These are phyloP conservation scores for Fusarium sp. DNA, from an alignment of 2,329 filamentous ascomycete species.

Conservation along the genomic window DNA sequence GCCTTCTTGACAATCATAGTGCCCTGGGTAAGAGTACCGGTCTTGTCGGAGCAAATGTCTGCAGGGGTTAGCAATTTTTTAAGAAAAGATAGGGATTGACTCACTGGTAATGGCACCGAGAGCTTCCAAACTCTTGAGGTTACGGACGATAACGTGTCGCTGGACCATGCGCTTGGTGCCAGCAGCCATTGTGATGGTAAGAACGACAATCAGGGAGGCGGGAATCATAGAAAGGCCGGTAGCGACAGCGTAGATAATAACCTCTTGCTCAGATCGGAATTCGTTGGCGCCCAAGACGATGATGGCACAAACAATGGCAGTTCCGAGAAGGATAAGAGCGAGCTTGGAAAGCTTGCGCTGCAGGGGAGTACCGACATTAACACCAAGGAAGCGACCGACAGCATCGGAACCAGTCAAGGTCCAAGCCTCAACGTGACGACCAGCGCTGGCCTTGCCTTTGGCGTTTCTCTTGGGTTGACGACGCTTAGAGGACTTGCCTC, in stretches of 20 bases:
- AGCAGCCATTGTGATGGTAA: constrained; percentile 71
- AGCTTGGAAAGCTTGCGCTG: constrained; percentile 76
- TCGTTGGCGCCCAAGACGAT: constrained; percentile 76
- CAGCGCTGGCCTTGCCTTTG: constrained; percentile 53
- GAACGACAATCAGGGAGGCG: constrained; percentile 61
- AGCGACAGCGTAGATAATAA: constrained; percentile 67
- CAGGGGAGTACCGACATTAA: constrained; percentile 76
- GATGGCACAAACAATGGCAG: constrained; percentile 76
- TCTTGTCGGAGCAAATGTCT: constrained; percentile 70
- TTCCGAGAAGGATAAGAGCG: constrained; percentile 73
- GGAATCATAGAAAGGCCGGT: constrained; percentile 64
- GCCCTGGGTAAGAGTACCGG: constrained; percentile 65
- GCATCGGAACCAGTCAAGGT: constrained; percentile 62
- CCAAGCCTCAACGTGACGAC: constrained; percentile 54
- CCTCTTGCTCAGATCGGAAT: constrained; percentile 65
- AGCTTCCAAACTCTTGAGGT: constrained; percentile 67
- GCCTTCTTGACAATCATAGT: constrained; percentile 67
- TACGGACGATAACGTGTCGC: constrained; percentile 65
- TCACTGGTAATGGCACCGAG: constrained; percentile 65
- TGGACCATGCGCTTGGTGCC: constrained; percentile 66
- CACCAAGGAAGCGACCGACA: constrained; percentile 72
- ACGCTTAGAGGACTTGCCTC: constrained; percentile 52
- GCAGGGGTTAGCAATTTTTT: constrained; percentile 29
- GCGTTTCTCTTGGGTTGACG: constrained; percentile 58
- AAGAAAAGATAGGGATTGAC: not conserved